Conservation (phyloP, 1,284 basidiomycete genomes). For the Phellopilus nigrolimitatus region DNA sequence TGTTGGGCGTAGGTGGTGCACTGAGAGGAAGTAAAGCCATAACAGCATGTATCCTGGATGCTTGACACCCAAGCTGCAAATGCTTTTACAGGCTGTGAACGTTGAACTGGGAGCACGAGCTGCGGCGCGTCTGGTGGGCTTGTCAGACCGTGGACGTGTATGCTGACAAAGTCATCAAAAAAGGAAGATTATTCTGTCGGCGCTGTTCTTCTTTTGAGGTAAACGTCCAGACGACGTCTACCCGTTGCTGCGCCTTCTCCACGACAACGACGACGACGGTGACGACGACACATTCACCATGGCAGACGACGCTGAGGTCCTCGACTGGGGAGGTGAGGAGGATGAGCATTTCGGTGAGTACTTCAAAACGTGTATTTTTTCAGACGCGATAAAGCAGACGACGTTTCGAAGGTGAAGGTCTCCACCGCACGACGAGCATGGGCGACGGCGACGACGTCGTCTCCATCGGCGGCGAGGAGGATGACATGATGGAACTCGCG, state of each 20-base stretch:
- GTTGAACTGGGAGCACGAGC: neutral
- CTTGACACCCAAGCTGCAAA: too few species aligned
- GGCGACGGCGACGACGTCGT: constrained; percentile 65
- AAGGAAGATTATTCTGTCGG: too few species aligned
- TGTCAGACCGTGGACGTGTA: neutral
- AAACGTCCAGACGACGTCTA: too few species aligned
- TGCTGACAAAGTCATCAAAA: neutral
- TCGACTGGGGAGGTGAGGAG: constrained; percentile 75
- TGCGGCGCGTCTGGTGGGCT: neutral
- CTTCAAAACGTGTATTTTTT: constrained; percentile 17
- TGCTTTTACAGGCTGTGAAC: too few species aligned
- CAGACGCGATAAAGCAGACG: constrained; percentile 4
- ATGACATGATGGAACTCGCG: constrained; percentile 42
- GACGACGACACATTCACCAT: constrained; percentile 33
- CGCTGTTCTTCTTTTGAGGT: too few species aligned
- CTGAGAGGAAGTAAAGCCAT: constrained; percentile 57
- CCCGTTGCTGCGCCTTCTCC: neutral
- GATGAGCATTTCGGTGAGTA: constrained; percentile 39
- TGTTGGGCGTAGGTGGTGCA: constrained; percentile 36
- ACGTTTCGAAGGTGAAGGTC: constrained; percentile 21
- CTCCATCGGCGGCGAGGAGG: constrained; percentile 68
- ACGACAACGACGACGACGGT: neutral
- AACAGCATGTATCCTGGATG: constrained; percentile 37
- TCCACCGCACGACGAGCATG: constrained; percentile 19
- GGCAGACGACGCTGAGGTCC: constrained; percentile 63